These are phyloP conservation scores for Wickerhamiella nectarea DNA, from an alignment of 805 yeast genomes.

Conservation along the genomic window DNA sequence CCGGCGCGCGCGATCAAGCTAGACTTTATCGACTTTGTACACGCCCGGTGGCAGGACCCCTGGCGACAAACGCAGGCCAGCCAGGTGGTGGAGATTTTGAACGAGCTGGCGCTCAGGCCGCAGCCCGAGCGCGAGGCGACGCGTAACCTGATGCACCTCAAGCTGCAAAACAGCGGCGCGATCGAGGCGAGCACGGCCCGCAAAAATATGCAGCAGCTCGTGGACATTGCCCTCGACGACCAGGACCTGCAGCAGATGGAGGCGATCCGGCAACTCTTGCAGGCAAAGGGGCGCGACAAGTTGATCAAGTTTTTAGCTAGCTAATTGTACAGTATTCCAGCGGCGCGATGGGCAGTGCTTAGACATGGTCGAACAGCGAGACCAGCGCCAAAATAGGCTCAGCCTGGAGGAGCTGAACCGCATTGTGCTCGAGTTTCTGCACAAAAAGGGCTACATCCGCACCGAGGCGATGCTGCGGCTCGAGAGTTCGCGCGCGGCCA, in stretches of 20 bases:
- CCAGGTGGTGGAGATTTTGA: slow-evolving; percentile 28
- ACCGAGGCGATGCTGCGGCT: slow-evolving; percentile 90
- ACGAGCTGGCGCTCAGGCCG: slow-evolving; percentile 21
- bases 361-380: slow-evolving; percentile 8
- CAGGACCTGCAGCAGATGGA: slow-evolving; percentile 30
- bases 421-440: slow-evolving; percentile 82
- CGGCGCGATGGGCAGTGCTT: background rate
- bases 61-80: slow-evolving; percentile 25
- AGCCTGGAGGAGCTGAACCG: slow-evolving; percentile 79
- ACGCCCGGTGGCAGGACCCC: slow-evolving; percentile 26
- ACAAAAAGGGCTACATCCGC: slow-evolving; percentile 84
- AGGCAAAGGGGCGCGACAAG: slow-evolving; percentile 54
- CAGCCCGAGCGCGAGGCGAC: slow-evolving; percentile 23
- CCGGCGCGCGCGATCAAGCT: slow-evolving; percentile 56
- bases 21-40: slow-evolving; percentile 50
- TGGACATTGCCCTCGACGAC: slow-evolving; percentile 31
- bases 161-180: slow-evolving; percentile 25
- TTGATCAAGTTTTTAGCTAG: slow-evolving; percentile 40
- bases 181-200: slow-evolving; percentile 22
- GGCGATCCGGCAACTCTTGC: slow-evolving; percentile 46
- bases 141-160: slow-evolving; percentile 27
- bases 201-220: slow-evolving; percentile 19
- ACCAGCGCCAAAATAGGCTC: slow-evolving; percentile 12
- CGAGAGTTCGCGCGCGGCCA: slow-evolving; percentile 35
- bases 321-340: background rate